Conservation (phyloP, 805 yeast species). For the Hanseniaspora mollemarum region DNA sequence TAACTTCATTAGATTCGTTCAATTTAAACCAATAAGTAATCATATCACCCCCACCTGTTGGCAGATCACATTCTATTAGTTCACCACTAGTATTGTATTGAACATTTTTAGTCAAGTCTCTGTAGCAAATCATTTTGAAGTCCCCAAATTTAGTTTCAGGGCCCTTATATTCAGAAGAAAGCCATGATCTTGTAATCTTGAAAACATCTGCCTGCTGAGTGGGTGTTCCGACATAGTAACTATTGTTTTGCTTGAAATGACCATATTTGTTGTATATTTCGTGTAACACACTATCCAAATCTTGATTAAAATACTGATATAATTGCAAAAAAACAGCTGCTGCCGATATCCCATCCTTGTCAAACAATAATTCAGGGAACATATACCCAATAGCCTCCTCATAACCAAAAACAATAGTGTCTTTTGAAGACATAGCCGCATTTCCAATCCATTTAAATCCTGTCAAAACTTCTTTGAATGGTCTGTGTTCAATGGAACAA, state of each 20-base stretch:
- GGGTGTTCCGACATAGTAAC: constrained; percentile 50
- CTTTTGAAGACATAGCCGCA: constrained; percentile 60
- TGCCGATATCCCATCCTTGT: constrained; percentile 88
- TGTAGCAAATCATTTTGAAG: constrained; percentile 51
- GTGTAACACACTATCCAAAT: constrained; percentile 37
- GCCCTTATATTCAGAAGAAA: background rate
- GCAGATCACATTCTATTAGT: constrained; percentile 45
- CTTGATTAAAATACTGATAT: constrained; percentile 40
- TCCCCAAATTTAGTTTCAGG: background rate
- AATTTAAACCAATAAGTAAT: constrained; percentile 48
- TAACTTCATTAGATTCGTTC: constrained; percentile 22
- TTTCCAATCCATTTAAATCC: constrained; percentile 98
- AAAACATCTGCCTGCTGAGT: constrained; percentile 1
- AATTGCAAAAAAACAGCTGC: constrained; percentile 64
- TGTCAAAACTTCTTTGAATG: constrained; percentile 71
- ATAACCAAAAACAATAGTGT: constrained; percentile 70
- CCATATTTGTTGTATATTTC: constrained; percentile 59
- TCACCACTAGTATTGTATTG: constrained; percentile 47
- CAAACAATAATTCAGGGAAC: constrained; percentile 65
- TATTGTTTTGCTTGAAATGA: constrained; percentile 72
- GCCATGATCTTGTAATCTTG: constrained; percentile 3
- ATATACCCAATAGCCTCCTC: constrained; percentile 96
- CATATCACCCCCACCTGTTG: constrained; percentile 76
- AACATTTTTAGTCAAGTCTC: constrained; percentile 75
- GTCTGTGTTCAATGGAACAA: constrained; percentile 51